Percentiles rank a stretch among this genome's conserved stretches.
Evolutionary conservation across 164 flowering plant genomes (phyloP).

Genomic region (Liriodendron chinense): DNA sequence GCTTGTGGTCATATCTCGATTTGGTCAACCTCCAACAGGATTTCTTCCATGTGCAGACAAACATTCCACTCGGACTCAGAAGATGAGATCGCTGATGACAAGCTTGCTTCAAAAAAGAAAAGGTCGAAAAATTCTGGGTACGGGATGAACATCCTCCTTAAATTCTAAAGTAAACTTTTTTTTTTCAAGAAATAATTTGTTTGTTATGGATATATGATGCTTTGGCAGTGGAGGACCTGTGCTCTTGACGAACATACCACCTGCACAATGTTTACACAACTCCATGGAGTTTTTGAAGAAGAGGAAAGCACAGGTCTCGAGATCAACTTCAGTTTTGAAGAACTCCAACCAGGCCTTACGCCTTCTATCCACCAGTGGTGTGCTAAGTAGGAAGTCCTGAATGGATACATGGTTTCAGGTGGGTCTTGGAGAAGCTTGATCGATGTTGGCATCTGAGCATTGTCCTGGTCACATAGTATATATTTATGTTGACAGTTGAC

Average conservation of each 20-base stretch:
- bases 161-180: not conserved
- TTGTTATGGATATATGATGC: conserved; percentile 13
- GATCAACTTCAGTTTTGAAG: conserved; percentile 71
- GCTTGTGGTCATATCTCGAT: too few species aligned
- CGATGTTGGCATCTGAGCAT: too few species aligned
- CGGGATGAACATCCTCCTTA: conserved; percentile 2
- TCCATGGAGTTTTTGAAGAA: conserved; percentile 77
- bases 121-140: conserved; percentile 54
- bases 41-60: conserved; percentile 42
- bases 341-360: conserved; percentile 84
- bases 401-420: not conserved
- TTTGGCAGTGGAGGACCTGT: conserved; percentile 54
- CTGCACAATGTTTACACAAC: conserved; percentile 59
- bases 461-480: too few species aligned
- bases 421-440: too few species aligned
- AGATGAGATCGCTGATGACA: conserved; percentile 46
- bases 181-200: not conserved
- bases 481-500: too few species aligned
- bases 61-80: conserved; percentile 72
- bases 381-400: conserved; percentile 33
- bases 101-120: conserved; percentile 42
- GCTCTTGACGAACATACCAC: conserved; percentile 58
- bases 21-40: too few species aligned
- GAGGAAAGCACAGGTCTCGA: conserved; percentile 64
- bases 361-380: conserved; percentile 51